Conservation (phyloP, 345 rosid species). For the Arabidopsis thaliana region DNA sequence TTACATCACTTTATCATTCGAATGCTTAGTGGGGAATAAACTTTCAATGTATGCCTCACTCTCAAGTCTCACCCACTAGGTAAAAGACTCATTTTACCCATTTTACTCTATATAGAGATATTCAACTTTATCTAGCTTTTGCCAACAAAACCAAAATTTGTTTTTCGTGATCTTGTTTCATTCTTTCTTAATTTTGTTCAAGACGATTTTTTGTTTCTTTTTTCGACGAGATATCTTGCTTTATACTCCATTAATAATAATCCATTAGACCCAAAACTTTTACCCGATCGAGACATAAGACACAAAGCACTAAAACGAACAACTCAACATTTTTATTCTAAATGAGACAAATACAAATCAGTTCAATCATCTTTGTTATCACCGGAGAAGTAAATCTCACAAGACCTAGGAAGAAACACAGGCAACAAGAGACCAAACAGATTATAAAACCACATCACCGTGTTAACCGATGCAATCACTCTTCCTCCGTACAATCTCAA, state of each 20-base stretch:
- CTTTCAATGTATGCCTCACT: not conserved
- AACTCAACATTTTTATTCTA: not conserved
- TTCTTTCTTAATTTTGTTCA: not conserved
- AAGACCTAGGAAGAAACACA: conserved; percentile 77
- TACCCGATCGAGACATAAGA: not conserved
- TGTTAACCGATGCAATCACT: conserved; percentile 66
- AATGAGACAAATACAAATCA: not conserved
- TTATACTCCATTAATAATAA: not conserved
- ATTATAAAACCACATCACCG: conserved; percentile 80
- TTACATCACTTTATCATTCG: not conserved
- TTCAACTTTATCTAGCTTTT: not conserved
- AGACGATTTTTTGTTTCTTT: not conserved
- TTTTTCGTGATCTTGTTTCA: not conserved
- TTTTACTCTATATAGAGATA: not conserved
- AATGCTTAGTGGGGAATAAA: not conserved
- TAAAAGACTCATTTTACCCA: not conserved
- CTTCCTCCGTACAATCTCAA: conserved; percentile 64
- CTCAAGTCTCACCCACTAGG: not conserved
- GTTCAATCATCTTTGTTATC: conserved; percentile 21
- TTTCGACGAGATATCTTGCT: not conserved
- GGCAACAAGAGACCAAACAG: conserved; percentile 85
- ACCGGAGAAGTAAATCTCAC: conserved; percentile 62
- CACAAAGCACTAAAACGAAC: conserved; percentile 20
- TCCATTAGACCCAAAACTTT: not conserved
- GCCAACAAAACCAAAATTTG: not conserved